Evolutionary conservation across 495 filamentous ascomycete species (phyloP).

Genomic region (Tuber microsphaerosporum): DNA sequence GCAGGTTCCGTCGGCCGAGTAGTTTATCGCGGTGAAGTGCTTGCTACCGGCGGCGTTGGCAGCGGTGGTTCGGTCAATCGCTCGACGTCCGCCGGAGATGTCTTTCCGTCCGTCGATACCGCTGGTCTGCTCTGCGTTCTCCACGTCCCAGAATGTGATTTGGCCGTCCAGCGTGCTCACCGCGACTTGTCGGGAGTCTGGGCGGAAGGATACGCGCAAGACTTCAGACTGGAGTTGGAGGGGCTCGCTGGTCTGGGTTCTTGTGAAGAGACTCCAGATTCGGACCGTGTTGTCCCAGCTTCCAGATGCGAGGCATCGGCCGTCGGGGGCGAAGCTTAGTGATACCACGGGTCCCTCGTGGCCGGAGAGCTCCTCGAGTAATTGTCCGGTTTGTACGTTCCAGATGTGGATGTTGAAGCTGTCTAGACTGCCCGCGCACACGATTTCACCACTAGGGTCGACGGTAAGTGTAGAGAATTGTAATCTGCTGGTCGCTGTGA

Average conservation of each 20-base stretch:
- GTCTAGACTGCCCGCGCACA: constrained; percentile 89
- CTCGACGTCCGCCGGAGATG: constrained; percentile 82
- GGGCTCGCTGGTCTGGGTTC: constrained; percentile 91
- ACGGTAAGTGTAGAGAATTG: constrained; percentile 90
- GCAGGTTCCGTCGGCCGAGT: constrained; percentile 85
- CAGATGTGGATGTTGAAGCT: constrained; percentile 96
- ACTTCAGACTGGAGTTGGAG: constrained; percentile 85
- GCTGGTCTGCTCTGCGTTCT: constrained; percentile 71
- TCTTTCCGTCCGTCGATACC: constrained; percentile 83
- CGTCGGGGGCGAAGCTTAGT: constrained; percentile 79
- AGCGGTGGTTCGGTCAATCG: constrained; percentile 78
- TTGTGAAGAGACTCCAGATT: constrained; percentile 87
- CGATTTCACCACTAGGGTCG: constrained; percentile 91
- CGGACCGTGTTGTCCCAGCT: constrained; percentile 94
- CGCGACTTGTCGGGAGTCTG: constrained; percentile 83
- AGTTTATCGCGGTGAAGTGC: constrained; percentile 75
- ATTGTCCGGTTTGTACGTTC: constrained; percentile 95
- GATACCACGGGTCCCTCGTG: constrained; percentile 90
- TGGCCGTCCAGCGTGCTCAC: constrained; percentile 91
- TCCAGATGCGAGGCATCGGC: constrained; percentile 73
- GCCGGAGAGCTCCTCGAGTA: constrained; percentile 81
- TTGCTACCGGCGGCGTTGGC: constrained; percentile 86
- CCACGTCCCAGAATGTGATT: constrained; percentile 87
- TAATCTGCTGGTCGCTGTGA: constrained; percentile 82
- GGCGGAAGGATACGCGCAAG: constrained; percentile 74